A percentile compares a stretch with the other conserved stretches of the same genome.
These are phyloP conservation scores for Penicillium nucicola DNA, from an alignment of 495 filamentous ascomycete genomes.

Conservation along the genomic window DNA sequence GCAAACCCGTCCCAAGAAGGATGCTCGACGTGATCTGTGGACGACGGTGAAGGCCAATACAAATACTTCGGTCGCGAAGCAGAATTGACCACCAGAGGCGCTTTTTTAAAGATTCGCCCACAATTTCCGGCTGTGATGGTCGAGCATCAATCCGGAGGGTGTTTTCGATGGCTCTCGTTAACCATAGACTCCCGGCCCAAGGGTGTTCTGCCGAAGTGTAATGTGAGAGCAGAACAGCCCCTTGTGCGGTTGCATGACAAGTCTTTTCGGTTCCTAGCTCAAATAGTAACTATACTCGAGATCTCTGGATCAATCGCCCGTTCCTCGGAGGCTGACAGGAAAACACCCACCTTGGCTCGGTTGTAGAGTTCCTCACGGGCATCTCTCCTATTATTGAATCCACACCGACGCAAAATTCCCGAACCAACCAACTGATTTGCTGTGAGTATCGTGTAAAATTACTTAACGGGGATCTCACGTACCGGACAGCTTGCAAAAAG, in stretches of 20 bases:
- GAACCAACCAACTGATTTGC: slow-evolving; percentile 35
- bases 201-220: slow-evolving; percentile 33
- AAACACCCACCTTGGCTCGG: slow-evolving; percentile 32
- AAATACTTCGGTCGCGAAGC: slow-evolving; percentile 47
- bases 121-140: slow-evolving; percentile 12
- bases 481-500: slow-evolving; percentile 47
- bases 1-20: slow-evolving; percentile 30
- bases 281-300: slow-evolving; percentile 19
- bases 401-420: slow-evolving; percentile 37
- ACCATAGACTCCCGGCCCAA: slow-evolving; percentile 45
- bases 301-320: neutral
- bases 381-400: slow-evolving; percentile 38
- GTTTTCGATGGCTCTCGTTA: slow-evolving; percentile 44
- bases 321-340: too few species aligned
- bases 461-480: slow-evolving; percentile 8
- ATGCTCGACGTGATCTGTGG: slow-evolving; percentile 43
- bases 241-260: slow-evolving; percentile 36
- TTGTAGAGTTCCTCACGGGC: slow-evolving; percentile 43
- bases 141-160: slow-evolving; percentile 42
- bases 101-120: slow-evolving; percentile 31
- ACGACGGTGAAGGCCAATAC: slow-evolving; percentile 44
- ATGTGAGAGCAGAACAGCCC: slow-evolving; percentile 43
- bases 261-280: slow-evolving; percentile 28
- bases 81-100: slow-evolving; percentile 51
- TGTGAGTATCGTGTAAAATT: neutral